Evolutionary conservation across 2,329 filamentous ascomycete genomes (phyloP).

Genomic region (Aspergillus chevalieri): DNA sequence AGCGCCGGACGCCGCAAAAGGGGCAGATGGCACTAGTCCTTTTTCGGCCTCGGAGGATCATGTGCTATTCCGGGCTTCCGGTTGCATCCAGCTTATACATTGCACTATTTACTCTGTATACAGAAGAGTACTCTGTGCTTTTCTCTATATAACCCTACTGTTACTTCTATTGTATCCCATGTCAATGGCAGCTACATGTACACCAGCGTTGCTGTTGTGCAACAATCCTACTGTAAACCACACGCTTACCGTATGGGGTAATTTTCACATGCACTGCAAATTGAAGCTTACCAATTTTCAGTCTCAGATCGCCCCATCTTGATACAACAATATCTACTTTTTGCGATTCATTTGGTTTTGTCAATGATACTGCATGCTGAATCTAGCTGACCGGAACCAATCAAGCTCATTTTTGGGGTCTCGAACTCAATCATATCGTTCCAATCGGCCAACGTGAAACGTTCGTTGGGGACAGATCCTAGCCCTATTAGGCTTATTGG

Average conservation of each 20-base stretch:
- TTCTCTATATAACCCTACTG: no score
- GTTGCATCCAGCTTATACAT: conserved; percentile 1
- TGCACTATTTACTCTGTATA: neutral
- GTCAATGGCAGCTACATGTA: neutral
- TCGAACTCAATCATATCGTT: neutral
- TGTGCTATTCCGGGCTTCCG: conserved; percentile 9
- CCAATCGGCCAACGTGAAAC: neutral
- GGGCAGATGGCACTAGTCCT: conserved; percentile 9
- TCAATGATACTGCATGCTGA: neutral
- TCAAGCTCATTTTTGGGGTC: neutral
- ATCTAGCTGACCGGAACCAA: neutral
- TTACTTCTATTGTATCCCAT: no score
- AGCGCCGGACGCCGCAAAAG: conserved; percentile 21
- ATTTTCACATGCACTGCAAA: neutral
- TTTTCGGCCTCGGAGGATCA: conserved; percentile 5
- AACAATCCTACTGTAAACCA: neutral
- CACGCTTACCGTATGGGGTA: neutral
- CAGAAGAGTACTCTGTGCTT: no score
- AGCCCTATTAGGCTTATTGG: neutral
- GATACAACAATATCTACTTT: neutral
- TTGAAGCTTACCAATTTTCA: neutral
- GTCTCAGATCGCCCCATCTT: neutral
- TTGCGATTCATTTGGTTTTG: neutral
- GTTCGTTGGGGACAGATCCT: neutral
- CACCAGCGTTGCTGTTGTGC: neutral